Percentiles rank a stretch among this genome's conserved stretches.
These are phyloP conservation scores for Penicillium cosmopolitanum DNA, from an alignment of 495 filamentous ascomycete species.

Conservation along the genomic window DNA sequence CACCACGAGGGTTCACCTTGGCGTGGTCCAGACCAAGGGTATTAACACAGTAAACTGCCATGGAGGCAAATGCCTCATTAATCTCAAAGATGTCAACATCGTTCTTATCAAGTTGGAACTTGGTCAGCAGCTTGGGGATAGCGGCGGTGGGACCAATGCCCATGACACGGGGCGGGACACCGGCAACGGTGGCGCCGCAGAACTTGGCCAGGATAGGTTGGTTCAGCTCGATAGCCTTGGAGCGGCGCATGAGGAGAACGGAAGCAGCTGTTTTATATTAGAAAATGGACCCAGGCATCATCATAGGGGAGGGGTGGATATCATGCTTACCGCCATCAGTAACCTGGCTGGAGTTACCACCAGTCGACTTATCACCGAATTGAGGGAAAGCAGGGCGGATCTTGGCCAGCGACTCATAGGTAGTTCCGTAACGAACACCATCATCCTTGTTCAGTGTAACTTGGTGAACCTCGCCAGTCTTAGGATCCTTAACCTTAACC, in stretches of 20 bases:
- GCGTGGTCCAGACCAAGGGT: slow-evolving; percentile 73
- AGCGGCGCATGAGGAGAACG: slow-evolving; percentile 91
- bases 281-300: neutral
- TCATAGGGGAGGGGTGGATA: neutral
- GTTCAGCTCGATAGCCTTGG: slow-evolving; percentile 80
- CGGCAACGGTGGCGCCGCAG: slow-evolving; percentile 87
- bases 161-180: slow-evolving; percentile 92
- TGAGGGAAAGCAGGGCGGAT: slow-evolving; percentile 89
- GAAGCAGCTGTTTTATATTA: slow-evolving; percentile 65
- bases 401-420: slow-evolving; percentile 77
- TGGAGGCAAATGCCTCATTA: slow-evolving; percentile 97
- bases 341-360: slow-evolving; percentile 95
- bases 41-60: slow-evolving; percentile 92
- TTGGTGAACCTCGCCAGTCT: slow-evolving; percentile 74
- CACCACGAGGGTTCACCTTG: slow-evolving; percentile 90
- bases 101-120: slow-evolving; percentile 75
- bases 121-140: slow-evolving; percentile 88
- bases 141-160: slow-evolving; percentile 93
- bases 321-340: slow-evolving; percentile 73
- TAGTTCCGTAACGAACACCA: slow-evolving; percentile 87
- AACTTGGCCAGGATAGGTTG: slow-evolving; percentile 96
- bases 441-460: slow-evolving; percentile 85
- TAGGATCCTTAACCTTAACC: slow-evolving; percentile 77
- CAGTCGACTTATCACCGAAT: slow-evolving; percentile 85
- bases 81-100: slow-evolving; percentile 92